These are phyloP conservation scores for Saccharomyces pastorianus DNA, from an alignment of 1,139 yeast genomes.

Conservation along the genomic window DNA sequence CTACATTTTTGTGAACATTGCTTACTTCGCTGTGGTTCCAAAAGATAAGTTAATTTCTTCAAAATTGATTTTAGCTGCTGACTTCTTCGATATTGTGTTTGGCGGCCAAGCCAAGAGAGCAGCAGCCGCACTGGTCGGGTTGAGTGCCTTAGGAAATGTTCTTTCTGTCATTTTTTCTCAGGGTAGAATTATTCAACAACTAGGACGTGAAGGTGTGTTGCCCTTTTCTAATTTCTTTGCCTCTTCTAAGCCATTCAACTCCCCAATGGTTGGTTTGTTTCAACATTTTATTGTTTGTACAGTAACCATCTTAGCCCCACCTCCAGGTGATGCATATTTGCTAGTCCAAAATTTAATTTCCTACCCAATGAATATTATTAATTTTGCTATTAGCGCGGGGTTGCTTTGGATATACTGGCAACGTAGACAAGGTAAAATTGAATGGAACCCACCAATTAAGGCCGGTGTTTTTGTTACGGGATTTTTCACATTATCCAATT, in stretches of 20 bases:
- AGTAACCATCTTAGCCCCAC: constrained; percentile 54
- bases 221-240: constrained; percentile 58
- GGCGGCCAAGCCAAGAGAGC: constrained; percentile 59
- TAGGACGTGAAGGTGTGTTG: constrained; percentile 62
- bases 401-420: constrained; percentile 56
- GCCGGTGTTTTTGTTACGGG: constrained; percentile 56
- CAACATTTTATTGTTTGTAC: constrained; percentile 48
- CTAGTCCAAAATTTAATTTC: constrained; percentile 68
- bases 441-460: constrained; percentile 70
- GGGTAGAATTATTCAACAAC: constrained; percentile 66
- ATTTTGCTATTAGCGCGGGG: constrained; percentile 67
- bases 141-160: constrained; percentile 72
- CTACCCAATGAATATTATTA: constrained; percentile 65
- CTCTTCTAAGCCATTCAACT: constrained; percentile 47
- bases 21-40: constrained; percentile 73
- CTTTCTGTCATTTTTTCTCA: constrained; percentile 72
- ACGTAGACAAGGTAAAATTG: constrained; percentile 42
- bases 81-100: constrained; percentile 65
- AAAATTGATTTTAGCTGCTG: constrained; percentile 66
- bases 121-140: constrained; percentile 64
- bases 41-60: constrained; percentile 49
- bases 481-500: constrained; percentile 60
- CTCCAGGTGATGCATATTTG: constrained; percentile 72
- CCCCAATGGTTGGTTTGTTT: constrained; percentile 40
- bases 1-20: constrained; percentile 60